phyloP scores from a whole-genome alignment of 78 protist species.

The Anaeramoeba ignava region DNA sequence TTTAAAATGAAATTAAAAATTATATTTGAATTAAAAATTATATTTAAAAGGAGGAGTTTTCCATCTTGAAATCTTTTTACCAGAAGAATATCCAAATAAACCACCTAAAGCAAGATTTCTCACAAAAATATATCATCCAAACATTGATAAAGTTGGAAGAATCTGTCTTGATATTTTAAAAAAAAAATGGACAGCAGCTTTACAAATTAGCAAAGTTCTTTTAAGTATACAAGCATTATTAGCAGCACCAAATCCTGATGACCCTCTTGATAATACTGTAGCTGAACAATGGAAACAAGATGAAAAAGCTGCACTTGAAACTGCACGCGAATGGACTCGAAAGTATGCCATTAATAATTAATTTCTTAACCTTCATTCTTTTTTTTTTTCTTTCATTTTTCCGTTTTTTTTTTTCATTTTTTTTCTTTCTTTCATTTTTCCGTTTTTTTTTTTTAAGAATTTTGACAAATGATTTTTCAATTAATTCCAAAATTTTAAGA shows the following conservation, averaged over 20 bases:
- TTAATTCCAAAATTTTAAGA: no score
- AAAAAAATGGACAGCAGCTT: constrained; percentile 97
- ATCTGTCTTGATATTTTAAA: constrained; percentile 95
- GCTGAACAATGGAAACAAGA: constrained; percentile 51
- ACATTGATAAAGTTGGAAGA: constrained; percentile 81
- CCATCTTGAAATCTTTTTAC: constrained; percentile 77
- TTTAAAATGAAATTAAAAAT: neutral
- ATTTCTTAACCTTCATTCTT: no score
- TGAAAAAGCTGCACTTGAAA: constrained; percentile 31
- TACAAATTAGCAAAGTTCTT: constrained; percentile 85
- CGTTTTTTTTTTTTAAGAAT: no score
- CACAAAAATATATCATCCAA: constrained; percentile 92
- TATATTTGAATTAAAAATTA: neutral
- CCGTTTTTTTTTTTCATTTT: no score
- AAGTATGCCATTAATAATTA: no score
- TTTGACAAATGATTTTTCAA: no score
- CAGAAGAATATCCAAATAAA: constrained; percentile 90
- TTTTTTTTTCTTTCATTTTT: no score
- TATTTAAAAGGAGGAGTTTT: constrained; percentile 60
- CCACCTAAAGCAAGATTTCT: constrained; percentile 79
- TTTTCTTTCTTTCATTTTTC: no score
- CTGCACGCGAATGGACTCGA: no score
- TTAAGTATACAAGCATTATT: no score
- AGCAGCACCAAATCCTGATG: constrained; percentile 61
- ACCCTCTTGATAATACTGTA: constrained; percentile 66